Percentiles rank a stretch among this genome's conserved stretches.
phyloP scores from a whole-genome alignment of 495 filamentous ascomycete genomes.

The Penicillium daleae region DNA sequence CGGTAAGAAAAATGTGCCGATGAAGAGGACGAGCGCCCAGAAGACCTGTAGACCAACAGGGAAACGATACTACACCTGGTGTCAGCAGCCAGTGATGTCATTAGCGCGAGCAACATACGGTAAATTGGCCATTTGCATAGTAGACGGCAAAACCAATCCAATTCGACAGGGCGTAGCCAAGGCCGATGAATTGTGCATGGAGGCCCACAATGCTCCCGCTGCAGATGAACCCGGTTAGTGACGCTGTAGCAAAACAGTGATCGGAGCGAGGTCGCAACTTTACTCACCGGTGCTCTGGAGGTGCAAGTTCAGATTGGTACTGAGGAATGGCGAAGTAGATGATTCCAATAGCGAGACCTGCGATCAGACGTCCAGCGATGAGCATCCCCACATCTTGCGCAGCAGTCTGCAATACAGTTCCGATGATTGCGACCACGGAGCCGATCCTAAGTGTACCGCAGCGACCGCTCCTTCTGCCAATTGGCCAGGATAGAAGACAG shows the following conservation, averaged over 20 bases:
- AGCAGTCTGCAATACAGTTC: background rate
- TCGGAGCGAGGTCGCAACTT: background rate
- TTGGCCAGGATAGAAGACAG: background rate
- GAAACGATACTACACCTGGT: background rate
- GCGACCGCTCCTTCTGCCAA: background rate
- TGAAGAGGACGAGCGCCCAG: background rate
- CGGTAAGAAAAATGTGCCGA: background rate
- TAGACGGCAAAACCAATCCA: background rate
- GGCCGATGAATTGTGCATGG: background rate
- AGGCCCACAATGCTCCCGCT: background rate
- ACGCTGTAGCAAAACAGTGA: background rate
- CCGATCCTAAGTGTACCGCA: background rate
- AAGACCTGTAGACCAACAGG: background rate
- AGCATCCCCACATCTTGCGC: background rate
- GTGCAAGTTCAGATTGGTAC: background rate
- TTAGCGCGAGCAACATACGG: background rate
- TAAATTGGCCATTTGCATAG: background rate
- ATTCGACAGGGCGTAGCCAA: background rate
- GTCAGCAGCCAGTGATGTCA: background rate
- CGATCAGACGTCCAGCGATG: background rate
- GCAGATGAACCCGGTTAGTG: background rate
- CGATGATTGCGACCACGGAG: background rate
- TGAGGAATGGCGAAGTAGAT: background rate
- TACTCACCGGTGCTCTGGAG: background rate
- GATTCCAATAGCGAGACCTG: slow-evolving; percentile 1